phyloP scores from a whole-genome alignment of 176 grass and related monocot species.

The Triticum turgidum region DNA sequence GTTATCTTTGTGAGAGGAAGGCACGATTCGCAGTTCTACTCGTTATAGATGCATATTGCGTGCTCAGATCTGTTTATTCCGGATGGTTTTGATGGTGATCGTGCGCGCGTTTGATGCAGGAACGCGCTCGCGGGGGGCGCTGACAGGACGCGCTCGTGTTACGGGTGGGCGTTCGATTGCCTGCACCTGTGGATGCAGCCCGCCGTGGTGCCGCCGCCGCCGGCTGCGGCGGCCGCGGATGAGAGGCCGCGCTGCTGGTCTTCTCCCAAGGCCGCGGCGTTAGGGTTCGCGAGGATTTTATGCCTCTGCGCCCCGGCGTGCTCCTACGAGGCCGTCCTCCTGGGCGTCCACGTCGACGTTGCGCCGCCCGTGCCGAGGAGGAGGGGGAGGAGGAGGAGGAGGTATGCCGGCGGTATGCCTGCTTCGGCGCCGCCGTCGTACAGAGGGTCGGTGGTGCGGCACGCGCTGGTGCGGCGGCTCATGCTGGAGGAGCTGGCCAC shows the following conservation, averaged over 20 bases:
- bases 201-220: not conserved
- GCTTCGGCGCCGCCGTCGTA: not conserved
- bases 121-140: not conserved
- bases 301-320: conserved; percentile 53
- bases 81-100: not conserved
- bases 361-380: conserved; percentile 20
- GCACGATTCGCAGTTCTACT: not conserved
- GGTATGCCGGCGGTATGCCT: not conserved
- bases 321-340: conserved; percentile 40
- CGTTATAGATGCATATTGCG: not conserved
- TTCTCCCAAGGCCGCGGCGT: conserved; percentile 37
- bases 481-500: conserved; percentile 47
- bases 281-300: conserved; percentile 37
- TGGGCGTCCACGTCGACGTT: conserved; percentile 22
- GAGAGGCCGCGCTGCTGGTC: conserved; percentile 30
- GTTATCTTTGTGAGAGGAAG: not conserved
- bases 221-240: not conserved
- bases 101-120: conserved; percentile 22
- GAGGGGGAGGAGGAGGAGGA: not conserved
- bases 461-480: conserved; percentile 43
- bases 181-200: conserved; percentile 22
- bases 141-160: conserved; percentile 28
- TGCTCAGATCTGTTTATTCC: conserved; percentile 2
- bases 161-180: conserved; percentile 23
- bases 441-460: conserved; percentile 32